A percentile compares a stretch with the other conserved stretches of the same genome.
phyloP scores from a whole-genome alignment of 164 flowering plant genomes.

The Tinospora cordifolia region DNA sequence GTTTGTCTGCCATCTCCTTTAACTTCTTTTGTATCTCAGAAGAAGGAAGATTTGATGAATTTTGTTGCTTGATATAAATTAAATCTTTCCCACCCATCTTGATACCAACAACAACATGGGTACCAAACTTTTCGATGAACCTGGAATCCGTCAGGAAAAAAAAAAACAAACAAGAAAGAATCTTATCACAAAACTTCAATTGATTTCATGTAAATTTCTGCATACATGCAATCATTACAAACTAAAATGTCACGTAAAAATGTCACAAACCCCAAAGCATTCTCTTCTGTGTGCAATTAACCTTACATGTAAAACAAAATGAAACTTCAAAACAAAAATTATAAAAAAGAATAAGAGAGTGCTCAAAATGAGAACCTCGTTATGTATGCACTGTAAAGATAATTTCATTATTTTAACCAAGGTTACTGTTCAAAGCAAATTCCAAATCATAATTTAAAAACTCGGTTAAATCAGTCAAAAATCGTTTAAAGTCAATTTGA shows the following conservation, averaged over 20 bases:
- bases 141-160: slow-evolving; percentile 29
- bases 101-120: slow-evolving; percentile 83
- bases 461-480: too few species aligned
- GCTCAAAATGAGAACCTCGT: too few species aligned
- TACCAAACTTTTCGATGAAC: slow-evolving; percentile 83
- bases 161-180: not conserved
- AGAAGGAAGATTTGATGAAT: slow-evolving; percentile 73
- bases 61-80: slow-evolving; percentile 75
- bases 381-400: too few species aligned
- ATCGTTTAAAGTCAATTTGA: too few species aligned
- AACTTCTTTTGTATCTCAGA: slow-evolving; percentile 76
- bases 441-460: too few species aligned
- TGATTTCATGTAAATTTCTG: not conserved
- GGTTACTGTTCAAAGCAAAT: too few species aligned
- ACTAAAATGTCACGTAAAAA: not conserved
- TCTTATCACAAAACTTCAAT: not conserved
- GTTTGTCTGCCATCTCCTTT: slow-evolving; percentile 81
- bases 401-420: too few species aligned
- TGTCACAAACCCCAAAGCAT: not conserved
- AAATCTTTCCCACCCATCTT: slow-evolving; percentile 98
- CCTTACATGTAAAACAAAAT: not conserved
- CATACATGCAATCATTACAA: not conserved
- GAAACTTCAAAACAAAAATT: not conserved
- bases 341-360: not conserved
- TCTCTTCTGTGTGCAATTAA: not conserved